Evolutionary conservation across 495 filamentous ascomycete genomes (phyloP).

Genomic region (Venustampulla echinocandica): DNA sequence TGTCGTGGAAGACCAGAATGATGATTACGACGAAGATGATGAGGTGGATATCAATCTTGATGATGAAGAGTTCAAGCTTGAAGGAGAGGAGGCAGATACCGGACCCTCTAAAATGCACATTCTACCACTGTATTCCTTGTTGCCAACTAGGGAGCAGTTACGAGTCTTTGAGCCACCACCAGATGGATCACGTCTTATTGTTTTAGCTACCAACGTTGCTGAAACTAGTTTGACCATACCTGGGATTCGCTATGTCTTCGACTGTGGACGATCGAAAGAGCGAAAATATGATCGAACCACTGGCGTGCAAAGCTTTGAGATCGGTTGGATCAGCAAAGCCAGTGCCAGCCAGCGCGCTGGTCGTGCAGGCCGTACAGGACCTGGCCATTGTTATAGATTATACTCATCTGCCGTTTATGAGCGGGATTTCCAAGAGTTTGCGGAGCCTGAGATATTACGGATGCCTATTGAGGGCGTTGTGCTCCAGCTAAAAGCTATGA

Average conservation of each 20-base stretch:
- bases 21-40: slow-evolving; percentile 43
- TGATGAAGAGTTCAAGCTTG: slow-evolving; percentile 49
- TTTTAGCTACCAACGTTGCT: slow-evolving; percentile 93
- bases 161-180: slow-evolving; percentile 87
- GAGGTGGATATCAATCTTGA: slow-evolving; percentile 51
- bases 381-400: slow-evolving; percentile 88
- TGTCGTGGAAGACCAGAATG: slow-evolving; percentile 34
- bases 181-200: slow-evolving; percentile 74
- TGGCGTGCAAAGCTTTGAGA: slow-evolving; percentile 90
- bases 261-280: slow-evolving; percentile 86
- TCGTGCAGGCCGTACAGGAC: slow-evolving; percentile 90
- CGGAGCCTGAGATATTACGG: slow-evolving; percentile 79
- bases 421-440: slow-evolving; percentile 76
- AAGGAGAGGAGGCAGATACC: slow-evolving; percentile 39
- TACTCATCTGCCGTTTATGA: slow-evolving; percentile 96
- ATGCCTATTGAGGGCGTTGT: slow-evolving; percentile 92
- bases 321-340: slow-evolving; percentile 96
- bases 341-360: slow-evolving; percentile 88
- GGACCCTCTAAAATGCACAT: slow-evolving; percentile 63
- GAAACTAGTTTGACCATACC: slow-evolving; percentile 97
- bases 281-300: slow-evolving; percentile 74
- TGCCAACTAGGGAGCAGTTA: slow-evolving; percentile 90
- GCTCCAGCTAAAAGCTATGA: slow-evolving; percentile 92
- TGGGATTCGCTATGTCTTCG: slow-evolving; percentile 91
- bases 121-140: slow-evolving; percentile 83